Percentiles rank a stretch among this genome's conserved stretches.
These are phyloP conservation scores for Rhodotorula kratochvilovae DNA, from an alignment of 768 basidiomycete species.

Conservation along the genomic window DNA sequence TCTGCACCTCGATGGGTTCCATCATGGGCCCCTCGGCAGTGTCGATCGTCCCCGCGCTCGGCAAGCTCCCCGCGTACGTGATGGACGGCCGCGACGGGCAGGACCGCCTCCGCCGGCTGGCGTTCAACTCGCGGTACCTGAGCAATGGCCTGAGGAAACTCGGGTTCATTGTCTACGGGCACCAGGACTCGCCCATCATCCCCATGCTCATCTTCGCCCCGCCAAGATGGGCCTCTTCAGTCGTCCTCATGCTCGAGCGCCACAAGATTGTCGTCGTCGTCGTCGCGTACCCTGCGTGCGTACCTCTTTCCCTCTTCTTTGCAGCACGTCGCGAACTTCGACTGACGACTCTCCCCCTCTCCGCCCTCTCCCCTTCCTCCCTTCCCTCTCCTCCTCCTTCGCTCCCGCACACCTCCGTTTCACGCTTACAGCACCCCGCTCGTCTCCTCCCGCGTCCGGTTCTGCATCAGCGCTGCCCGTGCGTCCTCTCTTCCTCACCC, in stretches of 20 bases:
- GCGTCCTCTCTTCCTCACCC: too few species aligned
- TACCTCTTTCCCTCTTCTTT: constrained; percentile 66
- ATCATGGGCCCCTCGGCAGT: constrained; percentile 71
- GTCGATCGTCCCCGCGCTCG: constrained; percentile 40
- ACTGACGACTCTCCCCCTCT: neutral
- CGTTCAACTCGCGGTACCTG: constrained; percentile 93
- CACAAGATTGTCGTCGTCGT: neutral
- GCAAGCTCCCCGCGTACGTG: constrained; percentile 61
- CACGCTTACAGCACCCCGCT: constrained; percentile 73
- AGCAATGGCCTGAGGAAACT: constrained; percentile 77
- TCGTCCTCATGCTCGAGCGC: constrained; percentile 70
- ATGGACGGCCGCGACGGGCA: constrained; percentile 79
- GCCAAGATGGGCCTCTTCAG: constrained; percentile 53
- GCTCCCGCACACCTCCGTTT: too few species aligned
- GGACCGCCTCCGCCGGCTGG: constrained; percentile 74
- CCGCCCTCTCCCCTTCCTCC: neutral
- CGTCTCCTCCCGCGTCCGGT: constrained; percentile 79
- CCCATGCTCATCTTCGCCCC: constrained; percentile 73
- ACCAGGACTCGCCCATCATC: constrained; percentile 84
- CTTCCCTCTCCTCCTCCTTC: neutral
- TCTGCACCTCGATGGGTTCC: constrained; percentile 86
- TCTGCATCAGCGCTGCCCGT: constrained; percentile 83
- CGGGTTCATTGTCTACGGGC: constrained; percentile 94
- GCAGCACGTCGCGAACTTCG: constrained; percentile 42
- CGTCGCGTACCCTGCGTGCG: constrained; percentile 48